Conservation (phyloP, 768 basidiomycete genomes). For the Pleurotus citrinopileatus region DNA sequence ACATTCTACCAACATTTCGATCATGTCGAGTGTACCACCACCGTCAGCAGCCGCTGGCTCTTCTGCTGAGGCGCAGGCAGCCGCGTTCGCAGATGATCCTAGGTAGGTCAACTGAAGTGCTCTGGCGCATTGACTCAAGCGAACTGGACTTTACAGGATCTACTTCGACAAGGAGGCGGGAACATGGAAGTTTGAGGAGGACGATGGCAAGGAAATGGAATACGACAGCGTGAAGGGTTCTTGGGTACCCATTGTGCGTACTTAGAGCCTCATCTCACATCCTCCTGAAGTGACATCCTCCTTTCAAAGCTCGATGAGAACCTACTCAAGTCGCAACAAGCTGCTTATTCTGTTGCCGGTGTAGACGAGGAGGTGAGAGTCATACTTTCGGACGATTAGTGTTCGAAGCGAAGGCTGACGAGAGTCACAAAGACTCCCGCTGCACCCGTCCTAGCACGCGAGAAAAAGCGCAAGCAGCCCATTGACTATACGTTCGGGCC, state of each 20-base stretch:
- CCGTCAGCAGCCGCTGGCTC: conserved; percentile 51
- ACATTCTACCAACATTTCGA: conserved; percentile 25
- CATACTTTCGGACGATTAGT: no score
- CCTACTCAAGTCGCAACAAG: conserved; percentile 84
- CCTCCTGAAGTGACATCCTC: conserved; percentile 7
- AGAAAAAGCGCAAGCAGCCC: conserved; percentile 72
- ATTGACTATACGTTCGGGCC: conserved; percentile 69
- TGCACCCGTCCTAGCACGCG: conserved; percentile 79
- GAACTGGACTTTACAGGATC: conserved; percentile 41
- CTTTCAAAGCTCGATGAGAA: conserved; percentile 78
- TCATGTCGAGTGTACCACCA: conserved; percentile 45
- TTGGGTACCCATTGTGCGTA: conserved; percentile 83
- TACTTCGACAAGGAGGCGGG: conserved; percentile 73
- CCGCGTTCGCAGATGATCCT: conserved; percentile 77
- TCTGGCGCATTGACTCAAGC: conserved; percentile 4
- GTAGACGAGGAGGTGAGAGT: conserved; percentile 84
- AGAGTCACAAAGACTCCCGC: conserved; percentile 91
- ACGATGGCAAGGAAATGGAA: conserved; percentile 88
- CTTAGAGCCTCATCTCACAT: background rate
- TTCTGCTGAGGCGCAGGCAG: conserved; percentile 53
- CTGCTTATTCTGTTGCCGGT: conserved; percentile 88
- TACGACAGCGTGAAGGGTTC: conserved; percentile 72
- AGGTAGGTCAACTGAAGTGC: conserved; percentile 36
- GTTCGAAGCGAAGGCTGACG: no score
- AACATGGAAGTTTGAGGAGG: conserved; percentile 89